These are phyloP conservation scores for Oryza rufipogon DNA, from an alignment of 176 grass and related monocot genomes.

Conservation along the genomic window DNA sequence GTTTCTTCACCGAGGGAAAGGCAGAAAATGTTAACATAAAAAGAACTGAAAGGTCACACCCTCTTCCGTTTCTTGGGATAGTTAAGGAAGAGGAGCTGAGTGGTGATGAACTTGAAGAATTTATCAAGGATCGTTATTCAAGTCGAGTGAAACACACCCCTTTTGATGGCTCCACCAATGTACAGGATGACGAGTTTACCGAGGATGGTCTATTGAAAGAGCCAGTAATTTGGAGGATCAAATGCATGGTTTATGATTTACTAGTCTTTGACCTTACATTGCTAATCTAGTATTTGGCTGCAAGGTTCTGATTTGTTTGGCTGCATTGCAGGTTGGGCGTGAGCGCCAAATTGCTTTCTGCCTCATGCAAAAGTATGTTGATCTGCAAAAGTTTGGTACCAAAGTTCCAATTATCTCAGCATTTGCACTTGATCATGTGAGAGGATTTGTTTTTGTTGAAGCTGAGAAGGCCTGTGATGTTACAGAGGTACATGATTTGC, in stretches of 20 bases:
- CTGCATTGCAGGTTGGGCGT: slow-evolving; percentile 70
- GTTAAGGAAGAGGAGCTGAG: slow-evolving; percentile 94
- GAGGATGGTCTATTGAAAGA: slow-evolving; percentile 59
- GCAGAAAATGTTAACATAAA: slow-evolving; percentile 35
- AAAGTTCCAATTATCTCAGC: slow-evolving; percentile 84
- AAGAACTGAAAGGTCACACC: slow-evolving; percentile 62
- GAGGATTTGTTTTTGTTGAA: slow-evolving; percentile 94
- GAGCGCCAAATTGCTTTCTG: slow-evolving; percentile 90
- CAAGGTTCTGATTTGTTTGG: slow-evolving; percentile 33
- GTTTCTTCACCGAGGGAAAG: slow-evolving; percentile 45
- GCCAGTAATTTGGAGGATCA: slow-evolving; percentile 80
- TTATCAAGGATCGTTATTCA: slow-evolving; percentile 74
- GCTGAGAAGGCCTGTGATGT: slow-evolving; percentile 91
- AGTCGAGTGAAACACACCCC: slow-evolving; percentile 51
- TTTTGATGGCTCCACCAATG: slow-evolving; percentile 52
- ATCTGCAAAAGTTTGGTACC: slow-evolving; percentile 66
- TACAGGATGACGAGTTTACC: slow-evolving; percentile 53
- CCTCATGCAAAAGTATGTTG: slow-evolving; percentile 95
- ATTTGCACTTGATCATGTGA: slow-evolving; percentile 93
- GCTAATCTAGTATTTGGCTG: slow-evolving; percentile 2
- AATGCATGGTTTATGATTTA: slow-evolving; percentile 80
- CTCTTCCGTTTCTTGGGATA: slow-evolving; percentile 81
- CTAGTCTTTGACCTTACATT: neutral
- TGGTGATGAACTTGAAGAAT: slow-evolving; percentile 87
- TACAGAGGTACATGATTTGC: slow-evolving; percentile 67